A percentile compares a stretch with the other conserved stretches of the same genome.
phyloP scores from a whole-genome alignment of 768 basidiomycete species.

The Pleurotus ostreatus region DNA sequence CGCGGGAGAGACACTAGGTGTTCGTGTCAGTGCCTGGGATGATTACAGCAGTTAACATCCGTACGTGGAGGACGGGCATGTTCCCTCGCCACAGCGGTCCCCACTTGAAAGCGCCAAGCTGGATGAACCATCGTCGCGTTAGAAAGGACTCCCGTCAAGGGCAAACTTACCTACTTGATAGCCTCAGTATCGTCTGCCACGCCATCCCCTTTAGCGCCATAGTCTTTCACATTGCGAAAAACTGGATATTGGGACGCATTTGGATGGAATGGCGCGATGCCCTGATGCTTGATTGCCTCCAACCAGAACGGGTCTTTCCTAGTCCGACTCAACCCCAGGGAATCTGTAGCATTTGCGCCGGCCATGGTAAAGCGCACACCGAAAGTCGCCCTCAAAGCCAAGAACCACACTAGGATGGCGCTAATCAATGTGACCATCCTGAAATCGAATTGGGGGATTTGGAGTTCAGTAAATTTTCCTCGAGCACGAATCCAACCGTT shows the following conservation, averaged over 20 bases:
- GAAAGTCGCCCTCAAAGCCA: no score
- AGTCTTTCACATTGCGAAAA: slow-evolving; percentile 72
- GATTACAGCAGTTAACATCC: slow-evolving; percentile 15
- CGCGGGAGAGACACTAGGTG: slow-evolving; percentile 56
- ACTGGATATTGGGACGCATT: slow-evolving; percentile 53
- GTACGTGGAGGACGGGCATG: slow-evolving; percentile 56
- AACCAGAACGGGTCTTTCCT: slow-evolving; percentile 64
- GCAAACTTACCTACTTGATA: slow-evolving; percentile 47
- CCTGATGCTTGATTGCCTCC: slow-evolving; percentile 67
- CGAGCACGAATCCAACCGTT: background rate
- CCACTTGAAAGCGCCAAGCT: slow-evolving; percentile 64
- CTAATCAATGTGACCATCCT: background rate
- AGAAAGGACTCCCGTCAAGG: background rate
- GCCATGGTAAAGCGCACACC: background rate
- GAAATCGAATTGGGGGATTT: background rate
- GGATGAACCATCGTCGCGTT: background rate
- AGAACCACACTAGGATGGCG: background rate
- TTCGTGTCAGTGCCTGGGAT: background rate
- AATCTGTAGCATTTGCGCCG: background rate
- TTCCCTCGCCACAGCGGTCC: slow-evolving; percentile 55
- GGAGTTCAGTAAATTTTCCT: background rate
- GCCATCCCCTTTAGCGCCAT: slow-evolving; percentile 49
- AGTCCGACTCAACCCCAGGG: slow-evolving; percentile 27
- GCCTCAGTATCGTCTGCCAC: slow-evolving; percentile 69
- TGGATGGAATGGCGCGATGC: slow-evolving; percentile 60